Conservation (phyloP, 2,329 filamentous ascomycete species). For the Talaromyces sp. region DNA sequence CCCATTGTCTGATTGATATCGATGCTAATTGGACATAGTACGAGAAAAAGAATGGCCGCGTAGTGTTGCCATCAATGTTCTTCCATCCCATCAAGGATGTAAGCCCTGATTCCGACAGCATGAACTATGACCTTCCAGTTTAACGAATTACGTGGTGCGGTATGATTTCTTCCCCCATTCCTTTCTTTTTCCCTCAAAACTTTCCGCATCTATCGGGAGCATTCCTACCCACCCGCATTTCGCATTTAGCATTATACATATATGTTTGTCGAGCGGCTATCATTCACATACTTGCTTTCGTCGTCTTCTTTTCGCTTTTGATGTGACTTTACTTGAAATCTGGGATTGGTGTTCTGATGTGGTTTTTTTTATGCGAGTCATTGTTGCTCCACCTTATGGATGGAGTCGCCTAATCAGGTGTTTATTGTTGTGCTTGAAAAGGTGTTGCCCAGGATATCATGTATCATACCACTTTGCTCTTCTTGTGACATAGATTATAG, state of each 20-base stretch:
- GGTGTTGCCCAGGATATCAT: conserved; percentile 16
- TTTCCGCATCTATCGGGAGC: conserved; percentile 11
- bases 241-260: conserved; percentile 19
- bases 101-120: conserved; percentile 21
- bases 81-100: conserved; percentile 32
- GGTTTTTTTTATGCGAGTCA: background rate
- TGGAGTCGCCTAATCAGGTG: conserved; percentile 11
- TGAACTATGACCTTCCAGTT: conserved; percentile 20
- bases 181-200: background rate
- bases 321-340: background rate
- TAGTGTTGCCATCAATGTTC: conserved; percentile 30
- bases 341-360: conserved; percentile 12
- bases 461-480: conserved; percentile 18
- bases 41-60: conserved; percentile 23
- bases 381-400: background rate
- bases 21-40: conserved; percentile 14
- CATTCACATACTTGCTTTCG: conserved; percentile 9
- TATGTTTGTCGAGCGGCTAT: conserved; percentile 18
- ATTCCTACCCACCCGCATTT: conserved; percentile 13
- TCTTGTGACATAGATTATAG: conserved; percentile 20
- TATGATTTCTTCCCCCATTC: background rate
- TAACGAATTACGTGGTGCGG: conserved; percentile 17
- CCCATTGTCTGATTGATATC: background rate
- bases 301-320: conserved; percentile 2
- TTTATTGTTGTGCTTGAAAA: background rate